A percentile compares a stretch with the other conserved stretches of the same genome.
Evolutionary conservation across 2,329 filamentous ascomycete species (phyloP).

Genomic region (Tolypocladium paradoxum): DNA sequence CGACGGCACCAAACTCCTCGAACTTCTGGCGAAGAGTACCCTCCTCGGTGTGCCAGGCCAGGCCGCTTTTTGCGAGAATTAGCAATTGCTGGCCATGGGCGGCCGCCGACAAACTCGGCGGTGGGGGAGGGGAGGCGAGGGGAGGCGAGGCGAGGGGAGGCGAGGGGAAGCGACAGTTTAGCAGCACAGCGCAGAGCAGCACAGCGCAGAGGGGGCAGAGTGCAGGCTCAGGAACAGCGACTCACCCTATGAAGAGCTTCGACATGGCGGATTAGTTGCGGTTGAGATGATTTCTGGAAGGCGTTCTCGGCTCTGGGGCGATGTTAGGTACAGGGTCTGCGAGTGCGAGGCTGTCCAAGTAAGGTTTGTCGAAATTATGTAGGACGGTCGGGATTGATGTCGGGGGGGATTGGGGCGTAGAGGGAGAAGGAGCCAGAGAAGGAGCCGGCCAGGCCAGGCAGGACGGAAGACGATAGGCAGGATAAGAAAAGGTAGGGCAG

Average conservation of each 20-base stretch:
- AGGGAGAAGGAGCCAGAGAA: neutral
- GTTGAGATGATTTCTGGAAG: neutral
- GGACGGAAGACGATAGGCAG: neutral
- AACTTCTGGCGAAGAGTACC: conserved; percentile 79
- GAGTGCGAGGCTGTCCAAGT: neutral
- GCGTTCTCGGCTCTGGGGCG: conserved; percentile 2
- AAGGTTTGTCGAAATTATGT: neutral
- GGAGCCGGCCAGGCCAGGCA: too few relatives aligned
- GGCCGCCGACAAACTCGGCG: neutral
- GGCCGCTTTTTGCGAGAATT: conserved; percentile 51
- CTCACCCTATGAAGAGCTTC: conserved; percentile 92
- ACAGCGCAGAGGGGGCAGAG: neutral
- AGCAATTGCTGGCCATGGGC: conserved; percentile 7
- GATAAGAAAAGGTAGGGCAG: neutral
- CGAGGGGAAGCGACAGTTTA: neutral
- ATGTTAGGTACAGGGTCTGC: neutral
- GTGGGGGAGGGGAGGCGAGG: conserved; percentile 1
- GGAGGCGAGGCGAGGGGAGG: conserved; percentile 1
- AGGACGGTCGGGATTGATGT: neutral
- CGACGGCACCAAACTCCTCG: conserved; percentile 78
- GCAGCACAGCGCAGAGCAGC: neutral
- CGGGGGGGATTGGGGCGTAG: neutral
- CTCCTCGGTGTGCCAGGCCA: conserved; percentile 98
- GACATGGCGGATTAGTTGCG: conserved; percentile 49
- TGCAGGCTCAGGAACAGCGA: conserved; percentile 3